Evolutionary conservation across 192 early-diverging fungal genomes (phyloP), one percentile per base, ranked within the genome.

Genomic region (Pilaira anomala): DNA sequence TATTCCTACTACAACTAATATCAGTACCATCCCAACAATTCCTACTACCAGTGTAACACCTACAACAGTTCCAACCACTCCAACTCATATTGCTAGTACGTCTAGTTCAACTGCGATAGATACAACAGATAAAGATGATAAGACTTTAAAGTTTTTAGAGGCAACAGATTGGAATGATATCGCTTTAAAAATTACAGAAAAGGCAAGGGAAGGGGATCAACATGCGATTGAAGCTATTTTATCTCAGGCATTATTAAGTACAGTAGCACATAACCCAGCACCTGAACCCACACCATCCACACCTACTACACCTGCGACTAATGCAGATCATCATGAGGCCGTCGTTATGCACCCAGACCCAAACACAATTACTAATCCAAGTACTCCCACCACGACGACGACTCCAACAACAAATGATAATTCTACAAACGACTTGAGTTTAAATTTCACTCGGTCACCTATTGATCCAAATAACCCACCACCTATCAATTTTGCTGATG

Each of bases 161-260:
- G 28, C 57, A 25, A 60, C 52, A 3, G 68, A 70, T 11, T 70
- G 68, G 68, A 58, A 62, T 39, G 62, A 56, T 25, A 40, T 70
- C 2, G 63, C 63, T 1, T 55, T 64, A 60, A 70, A 70, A 18
- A 48, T 70, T 11, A 50, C 68, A 11, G 68, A 70, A 51, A 66
- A 66, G 21, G 64, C 56, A 33, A 56, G 42, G 18, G 54, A 59
- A 33, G 64, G 64, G 0, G 49, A 59, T 33, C 64, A 66, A 33
- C 24, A 42, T 24, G 62, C 48, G 3, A 63, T 63, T 18, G 62
- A 63, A 16, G 62, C 49, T 1, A 19, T 63, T 16, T n/a, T 63
- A 26, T 63, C 62, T 24, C 62, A 63, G 24, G 62, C 62, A 41
- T 21, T 63, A 21, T 41, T 63, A 25, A 48, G 62, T 2, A 63